phyloP scores from a whole-genome alignment of 2,329 filamentous ascomycete species.

The Myriosclerotinia scirpicola region DNA sequence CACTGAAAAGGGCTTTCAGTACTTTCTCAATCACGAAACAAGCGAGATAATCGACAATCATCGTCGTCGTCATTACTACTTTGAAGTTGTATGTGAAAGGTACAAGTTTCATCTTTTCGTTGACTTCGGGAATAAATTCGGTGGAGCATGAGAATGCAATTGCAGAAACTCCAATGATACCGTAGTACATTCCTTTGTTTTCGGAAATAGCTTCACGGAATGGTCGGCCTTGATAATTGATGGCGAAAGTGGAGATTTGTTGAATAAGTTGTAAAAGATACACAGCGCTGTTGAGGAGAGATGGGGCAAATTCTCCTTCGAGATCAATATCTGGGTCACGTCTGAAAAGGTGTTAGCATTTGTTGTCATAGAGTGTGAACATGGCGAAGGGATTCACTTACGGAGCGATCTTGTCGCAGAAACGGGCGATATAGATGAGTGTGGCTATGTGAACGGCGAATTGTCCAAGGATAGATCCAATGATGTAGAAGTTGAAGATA shows the following conservation, averaged over 20 bases:
- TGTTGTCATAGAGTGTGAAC: neutral
- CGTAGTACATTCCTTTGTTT: slow-evolving; percentile 98
- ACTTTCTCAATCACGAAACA: slow-evolving; percentile 87
- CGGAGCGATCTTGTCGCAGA: slow-evolving; percentile 83
- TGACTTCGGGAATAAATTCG: slow-evolving; percentile 93
- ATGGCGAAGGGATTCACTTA: slow-evolving; percentile 50
- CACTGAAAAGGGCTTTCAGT: slow-evolving; percentile 82
- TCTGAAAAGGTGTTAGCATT: slow-evolving; percentile 41
- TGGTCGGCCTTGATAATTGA: slow-evolving; percentile 98
- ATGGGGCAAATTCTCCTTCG: slow-evolving; percentile 91
- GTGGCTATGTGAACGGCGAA: slow-evolving; percentile 95
- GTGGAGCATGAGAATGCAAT: slow-evolving; percentile 94
- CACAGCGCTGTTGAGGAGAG: slow-evolving; percentile 92
- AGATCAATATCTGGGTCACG: slow-evolving; percentile 72
- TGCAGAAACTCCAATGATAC: slow-evolving; percentile 82
- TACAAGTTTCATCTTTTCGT: slow-evolving; percentile 88
- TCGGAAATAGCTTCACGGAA: slow-evolving; percentile 92
- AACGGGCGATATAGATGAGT: slow-evolving; percentile 88
- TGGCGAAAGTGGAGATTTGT: slow-evolving; percentile 97
- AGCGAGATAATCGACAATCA: slow-evolving; percentile 82
- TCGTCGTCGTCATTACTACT: slow-evolving; percentile 75
- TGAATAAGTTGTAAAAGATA: slow-evolving; percentile 98
- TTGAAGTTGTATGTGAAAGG: slow-evolving; percentile 90
- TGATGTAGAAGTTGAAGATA: slow-evolving; percentile 99
- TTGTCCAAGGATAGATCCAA: slow-evolving; percentile 93